phyloP scores from a whole-genome alignment of 169 alveolate species.

The Cryptosporidium meleagridis region DNA sequence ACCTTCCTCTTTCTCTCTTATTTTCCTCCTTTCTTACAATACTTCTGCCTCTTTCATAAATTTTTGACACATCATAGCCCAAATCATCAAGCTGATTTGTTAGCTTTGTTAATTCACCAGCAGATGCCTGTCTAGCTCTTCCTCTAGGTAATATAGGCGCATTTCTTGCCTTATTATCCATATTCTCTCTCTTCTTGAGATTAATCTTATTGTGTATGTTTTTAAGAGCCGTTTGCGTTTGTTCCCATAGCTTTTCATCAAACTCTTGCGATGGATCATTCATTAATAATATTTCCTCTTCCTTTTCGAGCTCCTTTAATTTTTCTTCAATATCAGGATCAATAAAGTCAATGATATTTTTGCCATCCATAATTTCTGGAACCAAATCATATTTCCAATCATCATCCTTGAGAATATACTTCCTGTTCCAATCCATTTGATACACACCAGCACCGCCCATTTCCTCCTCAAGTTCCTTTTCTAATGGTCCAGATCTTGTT shows the following conservation, averaged over 20 bases:
- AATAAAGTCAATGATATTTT: slow-evolving; percentile 96
- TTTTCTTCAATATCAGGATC: slow-evolving; percentile 95
- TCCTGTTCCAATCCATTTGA: slow-evolving; percentile 88
- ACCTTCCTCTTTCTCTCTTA: slow-evolving; percentile 67
- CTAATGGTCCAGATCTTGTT: slow-evolving; percentile 55
- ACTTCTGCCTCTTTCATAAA: slow-evolving; percentile 67
- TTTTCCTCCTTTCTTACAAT: slow-evolving; percentile 45
- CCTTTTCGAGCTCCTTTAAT: slow-evolving; percentile 95
- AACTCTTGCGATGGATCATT: slow-evolving; percentile 83
- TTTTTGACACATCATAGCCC: slow-evolving; percentile 37
- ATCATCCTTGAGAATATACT: slow-evolving; percentile 88
- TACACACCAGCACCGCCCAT: slow-evolving; percentile 99
- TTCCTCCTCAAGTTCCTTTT: slow-evolving; percentile 84
- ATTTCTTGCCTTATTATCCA: slow-evolving; percentile 73
- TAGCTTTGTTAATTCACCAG: slow-evolving; percentile 53
- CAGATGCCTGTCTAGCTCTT: slow-evolving; percentile 44
- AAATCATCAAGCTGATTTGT: slow-evolving; percentile 42
- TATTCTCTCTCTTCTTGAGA: slow-evolving; percentile 60
- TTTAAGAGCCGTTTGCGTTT: slow-evolving; percentile 39
- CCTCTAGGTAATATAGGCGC: slow-evolving; percentile 69
- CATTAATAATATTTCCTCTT: slow-evolving; percentile 91
- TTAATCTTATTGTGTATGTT: slow-evolving; percentile 44
- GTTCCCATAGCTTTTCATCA: slow-evolving; percentile 64
- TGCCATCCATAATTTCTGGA: slow-evolving; percentile 98
- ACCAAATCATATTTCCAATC: slow-evolving; percentile 97